phyloP scores from a whole-genome alignment of 805 yeast genomes.

The Citeromyces matritensis region DNA sequence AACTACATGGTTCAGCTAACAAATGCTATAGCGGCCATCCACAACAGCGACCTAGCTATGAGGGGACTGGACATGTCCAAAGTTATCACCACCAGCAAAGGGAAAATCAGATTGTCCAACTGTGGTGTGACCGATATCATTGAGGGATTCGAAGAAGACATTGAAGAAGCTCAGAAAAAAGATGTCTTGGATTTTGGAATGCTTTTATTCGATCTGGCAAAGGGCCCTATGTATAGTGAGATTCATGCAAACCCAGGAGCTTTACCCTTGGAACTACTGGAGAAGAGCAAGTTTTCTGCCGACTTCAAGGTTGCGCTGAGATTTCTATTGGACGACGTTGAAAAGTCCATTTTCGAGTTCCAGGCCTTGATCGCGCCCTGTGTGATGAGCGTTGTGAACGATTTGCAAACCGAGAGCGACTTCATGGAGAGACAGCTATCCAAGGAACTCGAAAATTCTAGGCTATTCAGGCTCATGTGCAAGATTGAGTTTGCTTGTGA shows the following conservation, averaged over 20 bases:
- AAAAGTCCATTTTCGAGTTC: conserved; percentile 15
- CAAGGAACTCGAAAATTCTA: conserved; percentile 75
- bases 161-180: conserved; percentile 22
- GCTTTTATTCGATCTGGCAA: conserved; percentile 40
- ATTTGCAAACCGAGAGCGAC: conserved; percentile 36
- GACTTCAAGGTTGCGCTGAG: conserved; percentile 26
- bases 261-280: conserved; percentile 6
- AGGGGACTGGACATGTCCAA: conserved; percentile 51
- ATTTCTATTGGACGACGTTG: conserved; percentile 16
- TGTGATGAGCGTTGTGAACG: conserved; percentile 30
- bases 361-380: conserved; percentile 25
- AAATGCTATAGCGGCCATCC: conserved; percentile 53
- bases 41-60: conserved; percentile 46
- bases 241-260: neutral
- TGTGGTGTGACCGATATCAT: conserved; percentile 63
- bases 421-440: conserved; percentile 44
- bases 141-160: conserved; percentile 10
- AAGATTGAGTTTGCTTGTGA: conserved; percentile 71
- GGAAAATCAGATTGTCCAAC: conserved; percentile 56
- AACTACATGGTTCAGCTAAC: conserved; percentile 59
- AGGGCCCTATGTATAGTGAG: conserved; percentile 11
- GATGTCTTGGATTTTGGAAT: conserved; percentile 51
- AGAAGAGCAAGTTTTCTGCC: conserved; percentile 21
- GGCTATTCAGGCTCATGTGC: conserved; percentile 68
- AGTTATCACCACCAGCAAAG: conserved; percentile 57